Base-by-base conservation (phyloP, 2,329 filamentous ascomycete species). In the Coniochaeta sp. region DNA sequence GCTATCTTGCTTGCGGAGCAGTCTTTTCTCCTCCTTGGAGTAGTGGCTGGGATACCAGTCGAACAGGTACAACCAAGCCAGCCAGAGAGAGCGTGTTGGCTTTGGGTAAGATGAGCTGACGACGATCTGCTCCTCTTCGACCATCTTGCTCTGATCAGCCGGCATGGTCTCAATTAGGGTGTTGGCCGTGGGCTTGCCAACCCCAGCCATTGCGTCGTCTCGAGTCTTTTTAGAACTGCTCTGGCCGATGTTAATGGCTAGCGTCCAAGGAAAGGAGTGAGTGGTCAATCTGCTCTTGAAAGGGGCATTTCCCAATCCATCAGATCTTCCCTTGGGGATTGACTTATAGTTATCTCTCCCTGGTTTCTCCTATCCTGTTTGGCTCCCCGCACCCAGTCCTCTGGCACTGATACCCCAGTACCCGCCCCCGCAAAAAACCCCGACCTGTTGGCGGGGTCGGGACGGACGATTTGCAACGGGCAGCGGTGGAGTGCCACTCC, bases 1-100 rank as follows among this genome's bases (percentile, higher is more conserved):
- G 22, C 65, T 62, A 33, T 73, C 71, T 7, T 69, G 62, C 56
- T 70, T 72, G 19, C 62, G 62, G 7, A 71, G 59, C 1, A 73
- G 59, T 8, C 52, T 58, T 16, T 62, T 66, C 60, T 73, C 70
- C 31, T 69, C 66, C 6, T 66, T 66, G 43, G 64, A 65, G 62
- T 73, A 72, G 44, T 72, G 66, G 31, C 66, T 67, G 0, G 71
- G 71, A 50, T 72, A 73, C 70, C 69, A 72, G 55, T 71, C 63
- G 43, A 70, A 70, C 11, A 67, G 60, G 47, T 70, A 68, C n/a
- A 69, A 22, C 68, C 66, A 70, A 6, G 69, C 65, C 5, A 69
- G 36, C 62, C 65, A 67, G 11, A 70, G 22, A n/a, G 59, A 63
- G 19, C 58, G 63, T 4, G 55, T 62, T 16, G 62, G 62, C 12